Percentiles rank a stretch among this genome's conserved stretches.
phyloP scores from a whole-genome alignment of 2,329 filamentous ascomycete species.

The Colletotrichum navitas region DNA sequence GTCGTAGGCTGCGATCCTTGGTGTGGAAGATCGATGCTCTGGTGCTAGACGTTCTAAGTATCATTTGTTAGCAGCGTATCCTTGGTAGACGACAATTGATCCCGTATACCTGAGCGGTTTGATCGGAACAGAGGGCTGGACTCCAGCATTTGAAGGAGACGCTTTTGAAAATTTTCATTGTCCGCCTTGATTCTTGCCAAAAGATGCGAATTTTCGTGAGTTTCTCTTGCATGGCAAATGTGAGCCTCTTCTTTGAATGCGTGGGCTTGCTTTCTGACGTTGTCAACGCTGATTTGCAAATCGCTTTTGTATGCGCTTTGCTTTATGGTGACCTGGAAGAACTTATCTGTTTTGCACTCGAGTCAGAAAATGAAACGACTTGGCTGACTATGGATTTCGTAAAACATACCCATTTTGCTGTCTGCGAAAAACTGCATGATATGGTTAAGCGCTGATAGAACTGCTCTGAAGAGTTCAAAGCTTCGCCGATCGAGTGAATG shows the following conservation, averaged over 20 bases:
- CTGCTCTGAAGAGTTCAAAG: background rate
- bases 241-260: background rate
- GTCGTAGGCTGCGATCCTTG: background rate
- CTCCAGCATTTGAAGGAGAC: background rate
- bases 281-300: background rate
- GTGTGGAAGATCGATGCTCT: fast-evolving
- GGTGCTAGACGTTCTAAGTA: background rate
- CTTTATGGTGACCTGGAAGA: background rate
- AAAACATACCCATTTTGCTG: background rate
- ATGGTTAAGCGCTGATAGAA: background rate
- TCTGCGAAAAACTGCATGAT: background rate
- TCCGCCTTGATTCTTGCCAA: background rate
- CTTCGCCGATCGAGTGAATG: background rate
- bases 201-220: background rate
- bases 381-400: no score
- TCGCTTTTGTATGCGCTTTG: background rate
- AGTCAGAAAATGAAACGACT: no score
- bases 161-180: background rate
- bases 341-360: background rate
- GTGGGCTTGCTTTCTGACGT: background rate
- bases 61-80: background rate
- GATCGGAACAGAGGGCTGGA: background rate
- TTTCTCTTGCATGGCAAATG: background rate
- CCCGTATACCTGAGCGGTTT: background rate
- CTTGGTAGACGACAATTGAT: background rate